phyloP scores from a whole-genome alignment of 2,329 filamentous ascomycete genomes.

The Phoma sp. region DNA sequence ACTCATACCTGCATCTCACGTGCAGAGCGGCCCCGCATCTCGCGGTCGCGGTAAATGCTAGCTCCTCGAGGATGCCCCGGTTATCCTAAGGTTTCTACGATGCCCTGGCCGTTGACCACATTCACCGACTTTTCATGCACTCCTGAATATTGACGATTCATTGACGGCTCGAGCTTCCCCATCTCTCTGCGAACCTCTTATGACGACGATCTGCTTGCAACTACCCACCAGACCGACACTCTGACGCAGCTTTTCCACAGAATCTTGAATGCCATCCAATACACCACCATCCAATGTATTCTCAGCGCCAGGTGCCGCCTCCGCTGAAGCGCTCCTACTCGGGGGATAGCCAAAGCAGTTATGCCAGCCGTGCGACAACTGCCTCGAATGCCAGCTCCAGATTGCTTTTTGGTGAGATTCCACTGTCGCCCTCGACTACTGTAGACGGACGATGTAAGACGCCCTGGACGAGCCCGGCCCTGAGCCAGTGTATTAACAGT shows the following conservation, averaged over 20 bases:
- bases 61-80: conserved; percentile 38
- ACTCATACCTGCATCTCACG: conserved; percentile 53
- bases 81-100: conserved; percentile 40
- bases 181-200: conserved; percentile 18
- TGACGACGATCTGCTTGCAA: conserved; percentile 17
- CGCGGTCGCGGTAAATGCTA: conserved; percentile 39
- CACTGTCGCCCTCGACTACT: conserved; percentile 50
- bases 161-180: conserved; percentile 18
- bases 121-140: conserved; percentile 25
- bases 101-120: conserved; percentile 25
- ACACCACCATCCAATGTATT: conserved; percentile 37
- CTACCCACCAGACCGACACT: conserved; percentile 17
- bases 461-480: conserved; percentile 6
- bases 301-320: conserved; percentile 41
- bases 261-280: conserved; percentile 26
- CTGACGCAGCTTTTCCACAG: conserved; percentile 18
- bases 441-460: conserved; percentile 47
- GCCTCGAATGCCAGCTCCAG: conserved; percentile 47
- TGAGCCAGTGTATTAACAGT: conserved; percentile 27
- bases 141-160: conserved; percentile 21
- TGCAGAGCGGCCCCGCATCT: conserved; percentile 33
- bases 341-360: conserved; percentile 46
- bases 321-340: conserved; percentile 49
- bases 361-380: conserved; percentile 44
- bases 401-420: conserved; percentile 59